Conservation (phyloP, 2,329 filamentous ascomycete species). For the Claviceps digitariae region DNA sequence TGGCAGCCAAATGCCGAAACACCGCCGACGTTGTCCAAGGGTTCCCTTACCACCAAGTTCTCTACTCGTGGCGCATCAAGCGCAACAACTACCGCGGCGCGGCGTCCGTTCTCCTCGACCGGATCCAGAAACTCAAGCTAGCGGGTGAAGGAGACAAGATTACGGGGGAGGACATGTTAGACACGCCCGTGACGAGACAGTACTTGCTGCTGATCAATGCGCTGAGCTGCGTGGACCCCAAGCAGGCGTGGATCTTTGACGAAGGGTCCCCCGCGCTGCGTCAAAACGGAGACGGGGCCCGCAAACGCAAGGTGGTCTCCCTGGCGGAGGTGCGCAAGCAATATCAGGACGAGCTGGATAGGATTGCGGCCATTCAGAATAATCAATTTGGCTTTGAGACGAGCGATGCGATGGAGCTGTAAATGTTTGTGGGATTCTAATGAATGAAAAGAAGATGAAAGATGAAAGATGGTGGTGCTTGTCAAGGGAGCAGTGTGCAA, state of each 20-base stretch:
- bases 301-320: constrained; percentile 66
- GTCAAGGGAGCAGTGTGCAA: too few relatives aligned
- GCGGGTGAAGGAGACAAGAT: constrained; percentile 45
- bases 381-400: constrained; percentile 70
- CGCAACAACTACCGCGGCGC: constrained; percentile 77
- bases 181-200: constrained; percentile 55
- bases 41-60: constrained; percentile 77
- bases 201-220: constrained; percentile 91
- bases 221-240: constrained; percentile 67
- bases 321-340: constrained; percentile 75
- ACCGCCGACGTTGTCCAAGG: constrained; percentile 50
- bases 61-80: constrained; percentile 82
- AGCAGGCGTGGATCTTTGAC: constrained; percentile 65
- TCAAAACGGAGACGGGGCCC: constrained; percentile 10
- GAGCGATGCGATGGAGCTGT: constrained; percentile 40
- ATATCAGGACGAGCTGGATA: constrained; percentile 82
- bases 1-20: constrained; percentile 57
- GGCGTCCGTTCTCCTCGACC: constrained; percentile 47
- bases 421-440: not conserved
- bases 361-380: constrained; percentile 74
- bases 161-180: constrained; percentile 40
- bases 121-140: constrained; percentile 47
- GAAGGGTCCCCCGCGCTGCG: constrained; percentile 14
- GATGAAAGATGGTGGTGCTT: too few relatives aligned
- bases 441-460: too few relatives aligned